These are phyloP conservation scores for Lyophyllum decastes DNA, from an alignment of 768 basidiomycete species.

Conservation along the genomic window DNA sequence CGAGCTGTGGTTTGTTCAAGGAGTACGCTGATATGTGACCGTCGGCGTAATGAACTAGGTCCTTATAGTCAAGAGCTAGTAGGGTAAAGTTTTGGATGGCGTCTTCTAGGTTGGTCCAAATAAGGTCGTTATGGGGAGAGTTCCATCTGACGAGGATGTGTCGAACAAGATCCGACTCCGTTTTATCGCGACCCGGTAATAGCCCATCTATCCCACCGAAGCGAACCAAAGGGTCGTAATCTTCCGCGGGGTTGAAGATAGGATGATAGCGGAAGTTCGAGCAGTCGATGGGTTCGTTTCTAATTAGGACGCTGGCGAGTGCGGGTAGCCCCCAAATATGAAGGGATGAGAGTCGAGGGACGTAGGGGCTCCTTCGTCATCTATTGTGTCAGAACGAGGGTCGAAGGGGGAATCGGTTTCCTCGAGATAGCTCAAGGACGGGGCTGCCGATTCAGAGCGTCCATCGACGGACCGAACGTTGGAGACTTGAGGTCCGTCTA, in stretches of 20 bases:
- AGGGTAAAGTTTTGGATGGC: not conserved
- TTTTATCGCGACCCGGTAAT: not conserved
- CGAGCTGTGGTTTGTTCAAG: not conserved
- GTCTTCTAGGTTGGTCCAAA: not conserved
- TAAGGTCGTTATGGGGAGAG: not conserved
- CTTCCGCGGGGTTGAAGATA: not conserved
- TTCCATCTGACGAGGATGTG: not conserved
- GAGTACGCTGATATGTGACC: not conserved
- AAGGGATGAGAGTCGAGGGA: not conserved
- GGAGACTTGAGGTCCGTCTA: no score
- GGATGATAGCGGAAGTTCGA: not conserved
- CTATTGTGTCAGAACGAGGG: no score
- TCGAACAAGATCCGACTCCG: not conserved
- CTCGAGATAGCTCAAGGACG: not conserved
- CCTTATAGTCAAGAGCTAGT: not conserved
- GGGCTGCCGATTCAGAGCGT: no score
- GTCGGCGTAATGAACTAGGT: not conserved
- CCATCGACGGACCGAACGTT: no score
- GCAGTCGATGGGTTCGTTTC: not conserved
- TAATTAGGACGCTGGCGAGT: not conserved
- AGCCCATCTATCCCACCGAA: not conserved
- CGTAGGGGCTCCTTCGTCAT: no score
- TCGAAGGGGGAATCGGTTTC: no score
- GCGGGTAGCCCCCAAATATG: not conserved
- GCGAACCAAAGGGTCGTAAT: not conserved